Evolutionary conservation across 2,329 filamentous ascomycete species (phyloP).

Genomic region (Colletotrichum eremochloae): DNA sequence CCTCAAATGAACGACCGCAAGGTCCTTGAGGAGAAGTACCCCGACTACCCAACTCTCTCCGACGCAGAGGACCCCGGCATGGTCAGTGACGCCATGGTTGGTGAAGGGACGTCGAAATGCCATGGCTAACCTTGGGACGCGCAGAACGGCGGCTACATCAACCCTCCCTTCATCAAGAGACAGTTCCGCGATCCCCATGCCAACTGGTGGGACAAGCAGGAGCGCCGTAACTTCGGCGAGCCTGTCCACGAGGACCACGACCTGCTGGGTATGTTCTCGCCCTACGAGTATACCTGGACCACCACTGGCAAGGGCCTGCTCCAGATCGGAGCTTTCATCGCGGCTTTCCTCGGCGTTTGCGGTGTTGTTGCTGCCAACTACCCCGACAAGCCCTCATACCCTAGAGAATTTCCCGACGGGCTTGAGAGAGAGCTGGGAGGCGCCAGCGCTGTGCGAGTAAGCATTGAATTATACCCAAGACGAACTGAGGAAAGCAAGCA

Average conservation of each 20-base stretch:
- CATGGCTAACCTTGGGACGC: slow-evolving; percentile 45
- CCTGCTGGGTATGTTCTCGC: slow-evolving; percentile 88
- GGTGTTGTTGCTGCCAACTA: slow-evolving; percentile 78
- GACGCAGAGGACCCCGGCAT: slow-evolving; percentile 76
- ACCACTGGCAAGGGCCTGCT: slow-evolving; percentile 77
- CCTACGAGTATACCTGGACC: slow-evolving; percentile 88
- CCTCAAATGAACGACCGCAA: slow-evolving; percentile 60
- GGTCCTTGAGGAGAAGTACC: slow-evolving; percentile 66
- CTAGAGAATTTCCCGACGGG: slow-evolving; percentile 79
- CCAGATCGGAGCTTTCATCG: slow-evolving; percentile 77
- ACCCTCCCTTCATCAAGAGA: slow-evolving; percentile 85
- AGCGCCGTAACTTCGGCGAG: slow-evolving; percentile 96
- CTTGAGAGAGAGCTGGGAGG: slow-evolving; percentile 83
- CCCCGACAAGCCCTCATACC: slow-evolving; percentile 78
- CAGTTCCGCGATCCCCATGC: slow-evolving; percentile 93
- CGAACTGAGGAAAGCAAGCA: not conserved
- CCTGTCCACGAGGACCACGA: slow-evolving; percentile 98
- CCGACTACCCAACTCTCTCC: slow-evolving; percentile 60
- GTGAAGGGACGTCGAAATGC: not conserved
- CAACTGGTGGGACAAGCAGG: slow-evolving; percentile 98
- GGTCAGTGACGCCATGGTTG: slow-evolving; percentile 62
- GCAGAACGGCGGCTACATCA: slow-evolving; percentile 87
- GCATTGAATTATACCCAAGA: slow-evolving; percentile 49
- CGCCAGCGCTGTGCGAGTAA: slow-evolving; percentile 73
- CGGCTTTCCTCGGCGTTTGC: slow-evolving; percentile 72